Evolutionary conservation across 306 rosid genomes (phyloP), one percentile per base, ranked within the genome.

Genomic region (Rubus parviflorus): DNA sequence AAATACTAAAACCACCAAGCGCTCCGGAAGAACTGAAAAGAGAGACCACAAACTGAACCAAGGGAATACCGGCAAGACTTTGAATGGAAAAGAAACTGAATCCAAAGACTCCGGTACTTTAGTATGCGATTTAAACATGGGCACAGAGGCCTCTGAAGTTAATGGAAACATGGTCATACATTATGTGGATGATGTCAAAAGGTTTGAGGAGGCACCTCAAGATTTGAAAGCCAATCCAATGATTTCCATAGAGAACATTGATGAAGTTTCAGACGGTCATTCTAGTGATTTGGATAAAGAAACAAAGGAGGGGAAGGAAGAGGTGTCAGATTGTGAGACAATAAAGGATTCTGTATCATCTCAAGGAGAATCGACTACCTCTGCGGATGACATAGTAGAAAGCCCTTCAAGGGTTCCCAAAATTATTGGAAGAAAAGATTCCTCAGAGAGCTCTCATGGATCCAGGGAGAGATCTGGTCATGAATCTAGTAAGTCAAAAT

Each of bases 291-390:
- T 87, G 78, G 96, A 94, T 82, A 89, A 80, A 84, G 90, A 87
- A 74, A 73, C 70, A 25, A 90, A 79, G 60, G 85, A 85, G 72
- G 84, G 88, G 61, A 88, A 85, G 82, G 97, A 85, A 65, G 91
- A 91, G 54, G 85, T 80, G 68, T 91, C 98, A 4, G 97, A 95
- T 76, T 68, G 92, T 37, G 97, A 92, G 68, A 89, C 89, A 12
- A 77, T 56, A 64, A 86, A 86, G 81, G 96, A 92, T 81, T 92
- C 94, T 0, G 83, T 81, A 56, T 92, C 96, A n/a, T 92, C 99
- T 52, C 93, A 83, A 68, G 89, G 85, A 78, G 96, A 90, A 78
- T 87, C 88, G 37, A 20, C 79, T 76, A 76, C 81, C 56, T 80
- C 79, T 43, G 95, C 82, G 75, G 93, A 89, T 81, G 98, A 87